Conservation (phyloP, 106 monocot species). For the Dendrobium nobile region DNA sequence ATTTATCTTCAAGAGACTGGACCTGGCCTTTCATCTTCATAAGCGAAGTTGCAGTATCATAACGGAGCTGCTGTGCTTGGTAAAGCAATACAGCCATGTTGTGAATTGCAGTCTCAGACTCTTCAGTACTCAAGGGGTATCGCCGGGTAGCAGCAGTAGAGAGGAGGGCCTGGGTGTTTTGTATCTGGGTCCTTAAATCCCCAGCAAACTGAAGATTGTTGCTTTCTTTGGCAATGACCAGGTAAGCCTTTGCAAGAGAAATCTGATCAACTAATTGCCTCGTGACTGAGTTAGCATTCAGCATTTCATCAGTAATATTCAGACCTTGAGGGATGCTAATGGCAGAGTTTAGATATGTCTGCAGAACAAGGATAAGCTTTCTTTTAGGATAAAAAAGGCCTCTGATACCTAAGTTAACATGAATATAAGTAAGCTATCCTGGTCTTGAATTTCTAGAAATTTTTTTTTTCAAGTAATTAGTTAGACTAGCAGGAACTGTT, state of each 20-base stretch:
- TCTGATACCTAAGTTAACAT: neutral
- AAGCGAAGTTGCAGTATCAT: slow-evolving; percentile 46
- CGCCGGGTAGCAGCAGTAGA: slow-evolving; percentile 25
- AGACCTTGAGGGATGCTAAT: slow-evolving; percentile 24
- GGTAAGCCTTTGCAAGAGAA: slow-evolving; percentile 46
- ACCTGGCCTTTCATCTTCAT: slow-evolving; percentile 53
- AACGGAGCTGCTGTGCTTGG: slow-evolving; percentile 53
- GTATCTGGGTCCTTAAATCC: slow-evolving; percentile 37
- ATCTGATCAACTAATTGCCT: slow-evolving; percentile 59
- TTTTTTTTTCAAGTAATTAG: neutral
- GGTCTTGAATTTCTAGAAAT: neutral
- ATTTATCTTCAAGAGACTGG: slow-evolving; percentile 51
- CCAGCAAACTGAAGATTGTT: slow-evolving; percentile 43
- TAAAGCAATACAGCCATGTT: slow-evolving; percentile 48
- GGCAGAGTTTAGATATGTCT: slow-evolving; percentile 26
- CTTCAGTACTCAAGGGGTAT: slow-evolving; percentile 24
- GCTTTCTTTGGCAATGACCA: slow-evolving; percentile 51
- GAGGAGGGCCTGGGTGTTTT: slow-evolving; percentile 40
- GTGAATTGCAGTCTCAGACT: slow-evolving; percentile 31
- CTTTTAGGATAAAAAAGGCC: neutral
- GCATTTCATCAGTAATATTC: slow-evolving; percentile 46
- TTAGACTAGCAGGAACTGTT: neutral
- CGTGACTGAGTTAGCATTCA: slow-evolving; percentile 33
- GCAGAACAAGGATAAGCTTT: slow-evolving; percentile 8
- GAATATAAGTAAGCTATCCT: neutral